Percentiles rank a stretch among this genome's conserved stretches.
Conservation (phyloP, 345 rosid genomes). For the Boechera retrofracta region DNA sequence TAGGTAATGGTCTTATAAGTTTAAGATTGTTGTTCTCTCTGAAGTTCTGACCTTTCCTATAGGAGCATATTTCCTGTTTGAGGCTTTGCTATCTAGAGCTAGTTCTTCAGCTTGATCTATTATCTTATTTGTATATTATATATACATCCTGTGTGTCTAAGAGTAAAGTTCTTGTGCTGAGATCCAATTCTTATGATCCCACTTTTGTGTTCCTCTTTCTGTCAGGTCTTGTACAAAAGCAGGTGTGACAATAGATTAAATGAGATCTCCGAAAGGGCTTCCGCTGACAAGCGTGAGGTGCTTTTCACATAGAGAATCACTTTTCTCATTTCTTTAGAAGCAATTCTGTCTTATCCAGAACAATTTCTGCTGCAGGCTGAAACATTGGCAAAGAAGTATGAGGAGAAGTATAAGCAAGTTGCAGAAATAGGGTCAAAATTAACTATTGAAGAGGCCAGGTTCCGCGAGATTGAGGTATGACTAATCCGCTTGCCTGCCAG, state of each 20-base stretch:
- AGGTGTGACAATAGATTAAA: slow-evolving; percentile 95
- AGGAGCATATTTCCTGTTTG: slow-evolving; percentile 6
- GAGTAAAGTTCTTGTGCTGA: slow-evolving; percentile 22
- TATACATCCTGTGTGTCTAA: slow-evolving; percentile 8
- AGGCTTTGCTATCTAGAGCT: slow-evolving; percentile 26
- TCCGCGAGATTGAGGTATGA: slow-evolving; percentile 87
- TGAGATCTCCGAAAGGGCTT: slow-evolving; percentile 94
- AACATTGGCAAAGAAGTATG: slow-evolving; percentile 84
- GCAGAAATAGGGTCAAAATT: slow-evolving; percentile 93
- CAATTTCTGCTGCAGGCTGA: slow-evolving; percentile 70
- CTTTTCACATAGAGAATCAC: slow-evolving; percentile 17
- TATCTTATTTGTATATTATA: background rate
- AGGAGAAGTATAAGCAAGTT: slow-evolving; percentile 97
- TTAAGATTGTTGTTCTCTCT: slow-evolving; percentile 7
- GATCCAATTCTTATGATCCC: slow-evolving; percentile 18
- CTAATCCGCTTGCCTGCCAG: slow-evolving; percentile 30
- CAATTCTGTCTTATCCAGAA: slow-evolving; percentile 32
- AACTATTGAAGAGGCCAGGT: slow-evolving; percentile 92
- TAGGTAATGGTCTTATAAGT: slow-evolving; percentile 22
- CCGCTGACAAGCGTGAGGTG: slow-evolving; percentile 96
- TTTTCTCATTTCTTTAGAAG: slow-evolving; percentile 25
- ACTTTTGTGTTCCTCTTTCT: slow-evolving; percentile 23
- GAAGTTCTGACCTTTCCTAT: slow-evolving; percentile 9
- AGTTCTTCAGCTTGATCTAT: slow-evolving; percentile 17
- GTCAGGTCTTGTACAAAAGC: slow-evolving; percentile 87